These are phyloP conservation scores for Erythrobasidium hasegawianum DNA, from an alignment of 1,284 basidiomycete species.

Conservation along the genomic window DNA sequence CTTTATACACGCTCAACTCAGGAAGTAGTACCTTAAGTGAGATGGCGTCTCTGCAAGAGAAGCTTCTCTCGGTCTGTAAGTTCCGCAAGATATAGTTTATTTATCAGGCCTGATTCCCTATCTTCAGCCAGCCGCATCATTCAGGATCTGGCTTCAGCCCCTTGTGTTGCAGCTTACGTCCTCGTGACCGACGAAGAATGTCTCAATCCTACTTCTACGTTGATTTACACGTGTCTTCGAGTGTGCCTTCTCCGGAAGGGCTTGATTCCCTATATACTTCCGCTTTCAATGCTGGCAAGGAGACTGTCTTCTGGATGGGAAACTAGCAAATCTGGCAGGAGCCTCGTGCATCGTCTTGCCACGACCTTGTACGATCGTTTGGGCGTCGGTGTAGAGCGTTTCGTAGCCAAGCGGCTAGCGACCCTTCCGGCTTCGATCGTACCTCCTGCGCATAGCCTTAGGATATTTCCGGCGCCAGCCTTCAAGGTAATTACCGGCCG, in stretches of 20 bases:
- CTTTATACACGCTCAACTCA: conserved; percentile 21
- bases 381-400: conserved; percentile 58
- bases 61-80: conserved; percentile 37
- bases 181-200: conserved; percentile 50
- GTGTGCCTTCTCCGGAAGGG: conserved; percentile 34
- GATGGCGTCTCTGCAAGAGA: conserved; percentile 13
- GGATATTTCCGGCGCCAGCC: conserved; percentile 60
- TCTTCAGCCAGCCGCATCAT: conserved; percentile 2
- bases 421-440: conserved; percentile 48
- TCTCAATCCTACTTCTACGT: conserved; percentile 53
- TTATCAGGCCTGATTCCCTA: too few species aligned
- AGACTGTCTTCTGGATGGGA: conserved; percentile 47
- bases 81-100: too few species aligned
- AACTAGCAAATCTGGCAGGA: conserved; percentile 50
- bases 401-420: not conserved
- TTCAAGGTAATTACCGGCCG: conserved; percentile 60
- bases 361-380: conserved; percentile 67
- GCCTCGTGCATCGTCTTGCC: conserved; percentile 55
- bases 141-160: conserved; percentile 38
- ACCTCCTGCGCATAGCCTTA: conserved; percentile 42
- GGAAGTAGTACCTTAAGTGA: not conserved
- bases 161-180: conserved; percentile 63
- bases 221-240: conserved; percentile 57
- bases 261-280: conserved; percentile 64
- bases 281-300: conserved; percentile 59